A percentile compares a stretch with the other conserved stretches of the same genome.
Conservation (phyloP, 2,329 filamentous ascomycete species). For the Eurotiales sp. region DNA sequence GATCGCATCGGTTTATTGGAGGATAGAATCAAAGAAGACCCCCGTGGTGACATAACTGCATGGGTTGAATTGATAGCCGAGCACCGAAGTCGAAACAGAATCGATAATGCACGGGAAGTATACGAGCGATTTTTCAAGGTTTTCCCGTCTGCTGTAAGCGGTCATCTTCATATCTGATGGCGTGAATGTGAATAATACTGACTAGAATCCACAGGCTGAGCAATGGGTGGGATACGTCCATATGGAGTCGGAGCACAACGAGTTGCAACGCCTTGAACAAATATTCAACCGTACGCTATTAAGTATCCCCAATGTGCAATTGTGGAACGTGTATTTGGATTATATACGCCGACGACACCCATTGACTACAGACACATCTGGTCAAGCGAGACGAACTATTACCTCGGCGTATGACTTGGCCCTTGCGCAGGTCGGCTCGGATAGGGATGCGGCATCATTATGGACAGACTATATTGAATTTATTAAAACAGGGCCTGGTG, state of each 20-base stretch:
- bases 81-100: constrained; percentile 73
- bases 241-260: constrained; percentile 84
- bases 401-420: constrained; percentile 90
- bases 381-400: constrained; percentile 72
- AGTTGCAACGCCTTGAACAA: constrained; percentile 73
- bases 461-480: constrained; percentile 97
- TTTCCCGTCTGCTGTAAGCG: constrained; percentile 86
- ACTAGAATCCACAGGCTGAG: constrained; percentile 63
- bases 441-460: constrained; percentile 82
- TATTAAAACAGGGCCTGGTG: constrained; percentile 80
- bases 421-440: constrained; percentile 81
- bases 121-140: constrained; percentile 85
- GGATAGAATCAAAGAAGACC: constrained; percentile 86
- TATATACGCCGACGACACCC: constrained; percentile 92
- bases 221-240: constrained; percentile 86
- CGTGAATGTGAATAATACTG: constrained; percentile 24
- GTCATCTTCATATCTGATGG: constrained; percentile 3
- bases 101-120: constrained; percentile 72
- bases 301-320: constrained; percentile 72
- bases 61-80: constrained; percentile 87
- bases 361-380: constrained; percentile 71
- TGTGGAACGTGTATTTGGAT: constrained; percentile 93
- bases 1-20: constrained; percentile 79
- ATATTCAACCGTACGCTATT: constrained; percentile 80
- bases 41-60: constrained; percentile 85